Conservation (phyloP, 2,329 filamentous ascomycete species). For the Chrysoporthe puriensis region DNA sequence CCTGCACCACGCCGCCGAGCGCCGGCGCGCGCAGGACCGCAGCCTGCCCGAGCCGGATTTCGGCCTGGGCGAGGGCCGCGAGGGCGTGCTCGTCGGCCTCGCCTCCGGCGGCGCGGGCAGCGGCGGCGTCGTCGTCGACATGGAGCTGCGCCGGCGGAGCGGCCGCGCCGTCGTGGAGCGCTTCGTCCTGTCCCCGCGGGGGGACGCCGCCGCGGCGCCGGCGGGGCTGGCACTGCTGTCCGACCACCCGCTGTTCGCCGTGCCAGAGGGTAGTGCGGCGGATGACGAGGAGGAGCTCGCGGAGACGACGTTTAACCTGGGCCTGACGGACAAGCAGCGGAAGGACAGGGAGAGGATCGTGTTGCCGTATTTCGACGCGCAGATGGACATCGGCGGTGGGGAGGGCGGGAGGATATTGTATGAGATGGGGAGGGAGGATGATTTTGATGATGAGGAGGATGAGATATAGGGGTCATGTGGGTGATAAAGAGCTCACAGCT, state of each 20-base stretch:
- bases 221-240: conserved; percentile 63
- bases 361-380: conserved; percentile 94
- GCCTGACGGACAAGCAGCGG: conserved; percentile 88
- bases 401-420: conserved; percentile 94
- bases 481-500: background rate
- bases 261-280: conserved; percentile 45
- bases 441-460: conserved; percentile 74
- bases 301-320: conserved; percentile 81
- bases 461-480: conserved; percentile 63
- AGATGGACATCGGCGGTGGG: conserved; percentile 76
- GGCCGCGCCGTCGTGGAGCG: conserved; percentile 76
- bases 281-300: conserved; percentile 56
- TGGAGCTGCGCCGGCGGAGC: conserved; percentile 85
- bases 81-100: conserved; percentile 77
- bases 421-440: conserved; percentile 94
- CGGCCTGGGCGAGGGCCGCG: conserved; percentile 75
- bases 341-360: conserved; percentile 86
- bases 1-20: conserved; percentile 73
- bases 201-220: conserved; percentile 27
- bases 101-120: conserved; percentile 33
- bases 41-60: conserved; percentile 77
- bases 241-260: conserved; percentile 73
- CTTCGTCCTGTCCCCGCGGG: conserved; percentile 53
- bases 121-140: conserved; percentile 70
- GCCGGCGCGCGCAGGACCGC: conserved; percentile 75